phyloP scores from a whole-genome alignment of 306 rosid genomes.

The Prunus salicina region DNA sequence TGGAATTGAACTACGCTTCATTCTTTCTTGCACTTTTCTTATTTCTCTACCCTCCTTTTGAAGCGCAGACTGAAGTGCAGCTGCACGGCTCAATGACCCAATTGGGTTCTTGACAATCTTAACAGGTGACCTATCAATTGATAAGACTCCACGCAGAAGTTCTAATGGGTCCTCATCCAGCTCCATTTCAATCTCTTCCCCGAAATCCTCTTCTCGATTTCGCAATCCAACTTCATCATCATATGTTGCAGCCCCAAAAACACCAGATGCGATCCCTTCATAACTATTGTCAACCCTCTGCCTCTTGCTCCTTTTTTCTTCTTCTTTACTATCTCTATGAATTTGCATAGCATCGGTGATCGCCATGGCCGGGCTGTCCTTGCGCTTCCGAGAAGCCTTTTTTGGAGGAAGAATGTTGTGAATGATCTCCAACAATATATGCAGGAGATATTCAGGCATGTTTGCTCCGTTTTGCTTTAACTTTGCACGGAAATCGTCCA shows the following conservation, averaged over 20 bases:
- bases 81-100: slow-evolving; percentile 79
- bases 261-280: slow-evolving; percentile 76
- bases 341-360: neutral
- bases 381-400: neutral
- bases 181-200: slow-evolving; percentile 81
- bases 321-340: slow-evolving; percentile 14
- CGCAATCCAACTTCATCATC: slow-evolving; percentile 44
- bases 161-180: slow-evolving; percentile 78
- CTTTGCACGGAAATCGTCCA: slow-evolving; percentile 53
- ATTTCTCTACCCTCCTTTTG: slow-evolving; percentile 89
- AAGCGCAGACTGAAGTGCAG: slow-evolving; percentile 79
- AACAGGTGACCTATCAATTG: slow-evolving; percentile 85
- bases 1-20: slow-evolving; percentile 73
- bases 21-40: slow-evolving; percentile 72
- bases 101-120: slow-evolving; percentile 79
- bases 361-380: neutral
- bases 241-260: slow-evolving; percentile 54
- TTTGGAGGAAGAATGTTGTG: slow-evolving; percentile 76
- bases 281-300: slow-evolving; percentile 43
- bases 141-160: slow-evolving; percentile 54
- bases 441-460: slow-evolving; percentile 73
- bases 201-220: slow-evolving; percentile 78
- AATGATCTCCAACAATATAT: slow-evolving; percentile 51
- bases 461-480: slow-evolving; percentile 71
- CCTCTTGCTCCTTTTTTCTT: slow-evolving; percentile 23